phyloP scores from a whole-genome alignment of 371 early-diverging fungal species.

The Zychaea mexicana region DNA sequence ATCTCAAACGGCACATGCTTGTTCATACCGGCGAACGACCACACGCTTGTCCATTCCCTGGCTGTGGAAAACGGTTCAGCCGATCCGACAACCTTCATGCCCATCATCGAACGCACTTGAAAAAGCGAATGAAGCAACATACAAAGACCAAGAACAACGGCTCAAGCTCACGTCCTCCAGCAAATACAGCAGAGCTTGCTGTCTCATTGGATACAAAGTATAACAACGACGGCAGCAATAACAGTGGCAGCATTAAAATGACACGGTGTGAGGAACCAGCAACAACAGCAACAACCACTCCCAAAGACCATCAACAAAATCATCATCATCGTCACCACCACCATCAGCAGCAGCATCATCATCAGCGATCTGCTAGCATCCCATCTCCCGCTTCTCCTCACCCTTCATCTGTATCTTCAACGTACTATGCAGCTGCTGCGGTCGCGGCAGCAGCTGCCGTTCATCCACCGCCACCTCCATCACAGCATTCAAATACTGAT shows the following conservation, averaged over 20 bases:
- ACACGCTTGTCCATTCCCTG: constrained; percentile 55
- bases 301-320: background rate
- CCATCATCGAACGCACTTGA: constrained; percentile 42
- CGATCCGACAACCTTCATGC: constrained; percentile 67
- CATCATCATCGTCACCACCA: background rate
- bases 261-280: too few relatives aligned
- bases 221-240: background rate
- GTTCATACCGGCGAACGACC: constrained; percentile 61
- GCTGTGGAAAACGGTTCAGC: constrained; percentile 65
- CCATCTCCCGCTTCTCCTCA: constrained; percentile 6
- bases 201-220: background rate
- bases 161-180: background rate
- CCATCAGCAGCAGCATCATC: background rate
- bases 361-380: constrained; percentile 1
- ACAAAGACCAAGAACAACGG: background rate
- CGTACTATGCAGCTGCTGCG: background rate
- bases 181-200: too few relatives aligned
- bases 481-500: background rate
- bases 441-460: background rate
- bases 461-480: background rate
- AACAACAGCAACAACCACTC: too few relatives aligned
- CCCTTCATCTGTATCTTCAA: constrained; percentile 18
- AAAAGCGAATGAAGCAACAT: constrained; percentile 11
- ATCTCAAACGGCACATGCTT: constrained; percentile 74
- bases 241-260: background rate